These are phyloP conservation scores for Candida coquimbonensis DNA, from an alignment of 805 yeast genomes.

Conservation along the genomic window DNA sequence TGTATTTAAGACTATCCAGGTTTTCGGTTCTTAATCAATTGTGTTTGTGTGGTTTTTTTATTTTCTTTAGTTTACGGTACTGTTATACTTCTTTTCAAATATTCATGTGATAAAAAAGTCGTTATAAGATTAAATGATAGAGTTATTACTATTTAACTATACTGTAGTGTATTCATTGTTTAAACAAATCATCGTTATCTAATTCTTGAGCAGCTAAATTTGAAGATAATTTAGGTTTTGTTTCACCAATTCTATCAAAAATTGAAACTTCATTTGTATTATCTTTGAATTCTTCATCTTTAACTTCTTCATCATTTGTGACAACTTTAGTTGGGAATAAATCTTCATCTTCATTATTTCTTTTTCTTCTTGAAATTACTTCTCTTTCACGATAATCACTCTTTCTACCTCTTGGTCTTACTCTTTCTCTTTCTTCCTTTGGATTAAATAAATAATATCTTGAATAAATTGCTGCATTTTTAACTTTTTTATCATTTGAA, in stretches of 20 bases:
- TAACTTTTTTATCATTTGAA: slow-evolving; percentile 19
- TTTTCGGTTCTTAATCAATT: background rate
- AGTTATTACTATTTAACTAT: background rate
- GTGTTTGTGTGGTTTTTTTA: background rate
- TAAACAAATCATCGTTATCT: slow-evolving; percentile 12
- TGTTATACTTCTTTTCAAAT: background rate
- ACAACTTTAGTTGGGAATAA: slow-evolving; percentile 15
- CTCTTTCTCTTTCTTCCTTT: slow-evolving; percentile 7
- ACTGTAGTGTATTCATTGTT: background rate
- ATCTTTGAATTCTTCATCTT: background rate
- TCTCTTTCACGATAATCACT: slow-evolving; percentile 19
- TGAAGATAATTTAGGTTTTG: background rate
- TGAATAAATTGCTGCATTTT: slow-evolving; percentile 21
- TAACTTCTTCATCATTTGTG: background rate
- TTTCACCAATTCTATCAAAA: slow-evolving; percentile 1
- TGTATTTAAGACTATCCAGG: background rate
- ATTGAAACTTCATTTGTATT: background rate
- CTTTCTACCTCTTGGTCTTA: background rate
- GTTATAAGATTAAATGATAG: background rate
- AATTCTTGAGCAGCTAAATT: slow-evolving; percentile 1
- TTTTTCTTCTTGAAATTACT: slow-evolving; percentile 10
- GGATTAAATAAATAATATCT: slow-evolving; percentile 24
- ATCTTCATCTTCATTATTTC: slow-evolving; percentile 13
- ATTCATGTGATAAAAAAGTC: background rate
- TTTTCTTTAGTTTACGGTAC: background rate